These are phyloP conservation scores for Beauveria asiatica DNA, from an alignment of 2,329 filamentous ascomycete genomes.

Conservation along the genomic window DNA sequence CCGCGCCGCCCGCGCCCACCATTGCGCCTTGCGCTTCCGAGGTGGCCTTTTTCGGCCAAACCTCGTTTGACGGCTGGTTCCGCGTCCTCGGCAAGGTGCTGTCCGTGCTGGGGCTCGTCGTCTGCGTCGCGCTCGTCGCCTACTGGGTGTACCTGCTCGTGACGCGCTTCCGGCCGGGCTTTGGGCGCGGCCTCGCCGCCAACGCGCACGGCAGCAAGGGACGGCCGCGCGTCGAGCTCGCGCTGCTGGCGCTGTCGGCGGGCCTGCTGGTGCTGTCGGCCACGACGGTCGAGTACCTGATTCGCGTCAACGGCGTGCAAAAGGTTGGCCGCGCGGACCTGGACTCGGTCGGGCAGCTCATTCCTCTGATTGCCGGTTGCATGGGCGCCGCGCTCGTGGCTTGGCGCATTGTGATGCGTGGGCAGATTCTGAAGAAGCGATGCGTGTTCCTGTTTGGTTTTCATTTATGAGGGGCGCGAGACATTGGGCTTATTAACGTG, in stretches of 20 bases:
- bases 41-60: constrained; percentile 15
- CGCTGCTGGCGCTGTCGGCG: constrained; percentile 15
- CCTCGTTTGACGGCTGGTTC: constrained; percentile 15
- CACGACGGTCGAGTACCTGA: constrained; percentile 16
- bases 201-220: background rate
- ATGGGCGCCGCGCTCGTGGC: constrained; percentile 13
- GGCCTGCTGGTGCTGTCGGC: constrained; percentile 15
- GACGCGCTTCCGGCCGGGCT: constrained; percentile 12
- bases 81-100: constrained; percentile 14
- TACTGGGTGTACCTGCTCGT: constrained; percentile 7
- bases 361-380: constrained; percentile 17
- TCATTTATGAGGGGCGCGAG: constrained; percentile 10
- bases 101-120: constrained; percentile 13
- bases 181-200: constrained; percentile 7
- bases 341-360: constrained; percentile 17
- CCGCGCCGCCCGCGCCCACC: too few relatives aligned
- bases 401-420: constrained; percentile 15
- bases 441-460: constrained; percentile 17
- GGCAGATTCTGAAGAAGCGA: constrained; percentile 13
- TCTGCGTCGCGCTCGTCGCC: constrained; percentile 9
- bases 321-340: constrained; percentile 11
- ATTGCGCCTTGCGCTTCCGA: background rate
- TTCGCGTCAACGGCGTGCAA: constrained; percentile 13
- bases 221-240: constrained; percentile 16
- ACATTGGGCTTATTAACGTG: background rate